Evolutionary conservation across 805 yeast species (phyloP).

Genomic region (Saturnispora saitoi): DNA sequence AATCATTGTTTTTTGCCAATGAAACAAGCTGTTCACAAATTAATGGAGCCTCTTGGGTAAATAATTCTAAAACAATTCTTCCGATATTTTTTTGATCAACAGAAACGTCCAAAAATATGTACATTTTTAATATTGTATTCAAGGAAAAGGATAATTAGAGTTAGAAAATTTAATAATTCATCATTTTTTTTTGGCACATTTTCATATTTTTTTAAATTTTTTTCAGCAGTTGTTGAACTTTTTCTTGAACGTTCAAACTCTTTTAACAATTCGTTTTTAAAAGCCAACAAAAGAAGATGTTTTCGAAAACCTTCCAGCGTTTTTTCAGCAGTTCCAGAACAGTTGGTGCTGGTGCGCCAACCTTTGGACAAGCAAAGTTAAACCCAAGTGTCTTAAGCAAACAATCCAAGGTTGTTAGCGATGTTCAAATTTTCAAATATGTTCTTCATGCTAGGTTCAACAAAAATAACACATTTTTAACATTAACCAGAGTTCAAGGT

Average conservation of each 20-base stretch:
- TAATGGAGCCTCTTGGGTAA: constrained; percentile 43
- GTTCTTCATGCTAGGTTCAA: constrained; percentile 70
- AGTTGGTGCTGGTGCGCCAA: constrained; percentile 9
- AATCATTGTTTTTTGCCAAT: constrained; percentile 36
- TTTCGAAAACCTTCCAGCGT: constrained; percentile 5
- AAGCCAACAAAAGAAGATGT: background rate
- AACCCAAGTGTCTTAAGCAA: constrained; percentile 10
- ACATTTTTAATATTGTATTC: constrained; percentile 1
- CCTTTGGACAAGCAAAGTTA: constrained; percentile 24
- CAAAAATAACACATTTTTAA: constrained; percentile 74
- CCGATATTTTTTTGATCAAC: constrained; percentile 40
- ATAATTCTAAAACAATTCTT: constrained; percentile 52
- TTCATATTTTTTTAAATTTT: background rate
- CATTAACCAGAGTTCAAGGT: constrained; percentile 63
- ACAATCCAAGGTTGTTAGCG: constrained; percentile 12
- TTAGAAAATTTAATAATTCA: background rate
- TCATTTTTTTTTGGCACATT: background rate
- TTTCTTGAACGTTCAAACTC: background rate
- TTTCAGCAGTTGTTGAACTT: background rate
- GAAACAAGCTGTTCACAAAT: constrained; percentile 43
- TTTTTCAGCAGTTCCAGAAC: constrained; percentile 1
- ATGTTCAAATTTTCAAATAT: constrained; percentile 43
- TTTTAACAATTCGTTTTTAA: background rate
- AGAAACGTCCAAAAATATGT: constrained; percentile 30
- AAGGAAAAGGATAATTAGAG: background rate